phyloP scores from a whole-genome alignment of 2,329 filamentous ascomycete species.

The Alternaria longipes region DNA sequence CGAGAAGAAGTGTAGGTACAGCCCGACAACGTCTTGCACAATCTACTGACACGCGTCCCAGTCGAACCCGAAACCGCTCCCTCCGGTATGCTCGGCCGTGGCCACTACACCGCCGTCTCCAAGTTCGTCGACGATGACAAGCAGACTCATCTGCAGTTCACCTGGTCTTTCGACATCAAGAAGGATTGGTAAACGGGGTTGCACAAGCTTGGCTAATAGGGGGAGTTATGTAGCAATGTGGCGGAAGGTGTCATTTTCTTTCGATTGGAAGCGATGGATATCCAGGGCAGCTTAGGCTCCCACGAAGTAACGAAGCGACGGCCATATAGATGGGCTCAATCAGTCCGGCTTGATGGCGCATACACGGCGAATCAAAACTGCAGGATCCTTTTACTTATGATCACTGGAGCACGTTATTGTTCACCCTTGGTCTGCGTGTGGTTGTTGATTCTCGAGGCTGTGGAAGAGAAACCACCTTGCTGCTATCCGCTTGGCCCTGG shows the following conservation, averaged over 20 bases:
- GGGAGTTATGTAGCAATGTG: conserved; percentile 17
- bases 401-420: neutral
- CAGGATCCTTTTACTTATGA: conserved; percentile 17
- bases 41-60: conserved; percentile 50
- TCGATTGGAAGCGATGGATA: conserved; percentile 25
- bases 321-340: conserved; percentile 23
- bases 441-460: conserved; percentile 18
- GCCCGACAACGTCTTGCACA: neutral
- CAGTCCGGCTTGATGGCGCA: conserved; percentile 16
- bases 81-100: conserved; percentile 86
- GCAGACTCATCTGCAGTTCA: conserved; percentile 87
- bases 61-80: conserved; percentile 93
- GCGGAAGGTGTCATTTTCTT: conserved; percentile 17
- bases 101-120: conserved; percentile 87
- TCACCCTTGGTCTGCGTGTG: conserved; percentile 18
- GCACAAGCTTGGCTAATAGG: neutral
- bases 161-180: conserved; percentile 95
- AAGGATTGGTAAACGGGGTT: conserved; percentile 81
- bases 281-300: conserved; percentile 23
- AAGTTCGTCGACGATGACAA: conserved; percentile 97
- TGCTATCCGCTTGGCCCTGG: conserved; percentile 54
- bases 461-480: conserved; percentile 56
- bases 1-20: conserved; percentile 84
- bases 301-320: conserved; percentile 38
- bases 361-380: conserved; percentile 15